Percentiles rank a stretch among this genome's conserved stretches.
phyloP scores from a whole-genome alignment of 2,329 filamentous ascomycete genomes.

The Colletotrichum higginsianum region DNA sequence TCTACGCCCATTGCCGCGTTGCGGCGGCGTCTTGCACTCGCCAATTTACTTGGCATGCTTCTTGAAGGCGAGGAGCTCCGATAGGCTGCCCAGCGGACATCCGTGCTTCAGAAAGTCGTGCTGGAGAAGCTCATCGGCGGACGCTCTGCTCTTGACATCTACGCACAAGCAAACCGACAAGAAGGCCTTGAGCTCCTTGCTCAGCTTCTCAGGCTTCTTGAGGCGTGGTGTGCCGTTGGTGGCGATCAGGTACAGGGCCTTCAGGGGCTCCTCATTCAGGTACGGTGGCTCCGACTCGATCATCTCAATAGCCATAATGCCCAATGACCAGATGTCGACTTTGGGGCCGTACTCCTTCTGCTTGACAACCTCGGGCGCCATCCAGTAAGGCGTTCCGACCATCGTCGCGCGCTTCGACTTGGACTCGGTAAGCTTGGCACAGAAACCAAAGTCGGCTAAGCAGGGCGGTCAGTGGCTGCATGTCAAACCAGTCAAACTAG shows the following conservation, averaged over 20 bases:
- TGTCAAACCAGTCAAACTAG: too few species aligned
- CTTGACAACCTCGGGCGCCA: constrained; percentile 99
- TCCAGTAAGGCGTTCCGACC: constrained; percentile 99
- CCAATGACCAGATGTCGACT: constrained; percentile 98
- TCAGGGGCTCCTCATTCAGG: constrained; percentile 96
- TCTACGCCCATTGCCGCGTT: neutral
- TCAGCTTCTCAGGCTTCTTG: constrained; percentile 98
- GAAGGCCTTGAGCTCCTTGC: constrained; percentile 98
- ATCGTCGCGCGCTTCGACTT: constrained; percentile 98
- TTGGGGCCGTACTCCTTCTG: constrained; percentile 99
- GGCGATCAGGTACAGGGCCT: constrained; percentile 96
- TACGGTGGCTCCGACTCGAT: constrained; percentile 99
- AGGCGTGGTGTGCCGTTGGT: constrained; percentile 97
- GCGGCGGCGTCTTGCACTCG: neutral
- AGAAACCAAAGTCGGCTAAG: constrained; percentile 98
- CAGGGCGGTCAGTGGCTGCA: constrained; percentile 50
- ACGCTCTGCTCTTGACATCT: constrained; percentile 94
- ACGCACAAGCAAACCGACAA: constrained; percentile 96
- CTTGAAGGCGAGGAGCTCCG: constrained; percentile 91
- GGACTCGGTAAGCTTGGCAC: constrained; percentile 96
- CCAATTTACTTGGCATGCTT: constrained; percentile 73
- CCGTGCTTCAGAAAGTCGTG: constrained; percentile 97
- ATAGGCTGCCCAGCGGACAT: constrained; percentile 85
- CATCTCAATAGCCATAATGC: constrained; percentile 99
- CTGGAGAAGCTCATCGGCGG: constrained; percentile 87